A percentile compares a stretch with the other conserved stretches of the same genome.
phyloP scores from a whole-genome alignment of 768 basidiomycete genomes.

The Amanita jacksonii region DNA sequence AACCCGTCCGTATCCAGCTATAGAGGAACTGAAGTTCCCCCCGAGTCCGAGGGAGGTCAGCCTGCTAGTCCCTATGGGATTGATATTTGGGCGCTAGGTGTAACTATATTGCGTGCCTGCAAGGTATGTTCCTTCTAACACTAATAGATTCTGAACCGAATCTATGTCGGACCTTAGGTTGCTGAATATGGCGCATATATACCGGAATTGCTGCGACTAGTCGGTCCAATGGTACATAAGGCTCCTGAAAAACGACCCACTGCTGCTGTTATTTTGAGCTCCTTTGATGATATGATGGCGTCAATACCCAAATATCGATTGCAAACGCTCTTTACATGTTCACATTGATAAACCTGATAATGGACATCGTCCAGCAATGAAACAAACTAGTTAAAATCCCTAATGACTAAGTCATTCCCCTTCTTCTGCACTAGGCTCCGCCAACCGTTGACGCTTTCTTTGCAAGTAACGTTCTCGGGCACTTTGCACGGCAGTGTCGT shows the following conservation, averaged over 20 bases:
- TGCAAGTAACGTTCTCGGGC: conserved; percentile 69
- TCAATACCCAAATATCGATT: conserved; percentile 17
- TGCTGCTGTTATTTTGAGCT: conserved; percentile 34
- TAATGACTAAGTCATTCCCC: background rate
- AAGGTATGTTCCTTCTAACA: conserved; percentile 32
- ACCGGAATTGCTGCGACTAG: conserved; percentile 45
- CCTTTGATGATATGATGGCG: conserved; percentile 42
- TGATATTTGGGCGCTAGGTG: conserved; percentile 65
- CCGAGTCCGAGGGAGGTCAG: conserved; percentile 51
- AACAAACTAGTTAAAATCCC: too few relatives aligned
- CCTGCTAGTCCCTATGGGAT: conserved; percentile 54
- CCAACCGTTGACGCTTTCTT: conserved; percentile 71
- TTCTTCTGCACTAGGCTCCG: conserved; percentile 23
- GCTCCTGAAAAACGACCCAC: conserved; percentile 44
- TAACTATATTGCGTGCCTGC: conserved; percentile 55
- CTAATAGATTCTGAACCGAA: too few relatives aligned
- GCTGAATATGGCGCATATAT: background rate
- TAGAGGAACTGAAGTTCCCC: conserved; percentile 59
- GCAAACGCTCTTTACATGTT: too few relatives aligned
- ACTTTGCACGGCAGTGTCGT: conserved; percentile 59
- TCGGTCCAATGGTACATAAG: conserved; percentile 50
- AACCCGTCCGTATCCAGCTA: conserved; percentile 31
- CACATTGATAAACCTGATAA: too few relatives aligned
- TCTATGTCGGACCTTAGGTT: too few relatives aligned
- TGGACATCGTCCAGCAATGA: too few relatives aligned